A percentile compares a stretch with the other conserved stretches of the same genome.
phyloP scores from a whole-genome alignment of 179 eudicot species.

The Silene noctiflora region DNA sequence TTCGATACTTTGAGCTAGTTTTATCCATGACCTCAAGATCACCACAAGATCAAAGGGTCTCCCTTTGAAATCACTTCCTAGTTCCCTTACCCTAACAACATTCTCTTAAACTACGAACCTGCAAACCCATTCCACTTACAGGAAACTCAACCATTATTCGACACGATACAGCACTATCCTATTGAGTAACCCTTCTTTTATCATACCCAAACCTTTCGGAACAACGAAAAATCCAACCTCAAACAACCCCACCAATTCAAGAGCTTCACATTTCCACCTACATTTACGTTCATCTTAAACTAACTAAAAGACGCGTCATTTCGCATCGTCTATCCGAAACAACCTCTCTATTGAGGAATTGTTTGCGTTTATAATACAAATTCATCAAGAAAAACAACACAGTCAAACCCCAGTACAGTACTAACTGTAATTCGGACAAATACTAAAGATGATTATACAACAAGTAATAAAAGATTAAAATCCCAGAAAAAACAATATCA shows the following conservation, averaged over 20 bases:
- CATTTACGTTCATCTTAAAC: not conserved
- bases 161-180: not conserved
- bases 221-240: not conserved
- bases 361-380: too few relatives aligned
- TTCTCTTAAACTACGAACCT: not conserved
- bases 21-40: not conserved
- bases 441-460: not conserved
- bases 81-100: not conserved
- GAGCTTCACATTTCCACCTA: not conserved
- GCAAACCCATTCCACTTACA: not conserved
- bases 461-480: not conserved
- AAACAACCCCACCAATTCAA: not conserved
- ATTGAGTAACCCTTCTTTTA: too few relatives aligned
- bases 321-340: too few relatives aligned
- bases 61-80: not conserved
- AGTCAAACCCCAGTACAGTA: not conserved
- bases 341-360: too few relatives aligned
- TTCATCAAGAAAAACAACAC: not conserved
- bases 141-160: too few relatives aligned
- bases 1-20: slow-evolving; percentile 1
- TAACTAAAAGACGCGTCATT: not conserved
- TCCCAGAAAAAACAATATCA: not conserved
- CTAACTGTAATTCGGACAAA: not conserved
- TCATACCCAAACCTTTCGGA: not conserved
- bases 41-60: not conserved